Base-by-base conservation (phyloP, 2,329 filamentous ascomycete genomes). In the Arthrobotrys conoides region DNA sequence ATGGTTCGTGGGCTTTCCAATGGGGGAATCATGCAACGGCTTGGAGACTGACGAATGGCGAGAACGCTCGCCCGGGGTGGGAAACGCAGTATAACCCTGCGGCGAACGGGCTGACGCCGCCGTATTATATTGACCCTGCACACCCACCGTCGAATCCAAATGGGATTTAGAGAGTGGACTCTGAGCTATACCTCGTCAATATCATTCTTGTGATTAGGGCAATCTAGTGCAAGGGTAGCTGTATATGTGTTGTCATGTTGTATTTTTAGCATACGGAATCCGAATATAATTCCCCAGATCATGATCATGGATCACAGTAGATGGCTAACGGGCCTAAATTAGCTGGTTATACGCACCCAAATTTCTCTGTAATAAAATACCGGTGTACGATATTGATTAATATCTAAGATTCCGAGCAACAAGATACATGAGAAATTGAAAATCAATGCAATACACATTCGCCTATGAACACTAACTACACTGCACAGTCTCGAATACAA, bases 21-120 rank as follows among this genome's bases (percentile, higher is more conserved):
- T 16, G 18, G 18, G 57, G 57, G n/a, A 61, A 44, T 61, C 57
- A 61, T 24, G 57, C 36, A 12, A 20, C 57, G 4, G 18, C 57
- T n/a, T 61, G 57, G 57, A 61, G 57, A 9, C 27, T 61, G 20
- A 61, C 57, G 20, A 61, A 61, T 12, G 57, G 57, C 2, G 57
- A 36, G 9, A 44, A 27, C 41, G 57, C 57, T 4, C 9, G 5
- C 10, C 57, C 57, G 0, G 57, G 57, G 6, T 12, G 18, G 20
- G 57, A 61, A 33, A 61, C 36, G 12, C 36, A n/a, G 20, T 61
- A 61, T n/a, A n/a, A 44, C 16, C 57, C 57, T 16, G 18, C 5
- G 14, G 57, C 57, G 18, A 61, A 61, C 12, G 57, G 57, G n/a
- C 20, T 61, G 20, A 2, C 18, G 2, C 57, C 57, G 12, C 57